Percentiles rank a stretch among this genome's conserved stretches.
Conservation (phyloP, 192 early-diverging fungal species). For the Chytriomyces sp. region DNA sequence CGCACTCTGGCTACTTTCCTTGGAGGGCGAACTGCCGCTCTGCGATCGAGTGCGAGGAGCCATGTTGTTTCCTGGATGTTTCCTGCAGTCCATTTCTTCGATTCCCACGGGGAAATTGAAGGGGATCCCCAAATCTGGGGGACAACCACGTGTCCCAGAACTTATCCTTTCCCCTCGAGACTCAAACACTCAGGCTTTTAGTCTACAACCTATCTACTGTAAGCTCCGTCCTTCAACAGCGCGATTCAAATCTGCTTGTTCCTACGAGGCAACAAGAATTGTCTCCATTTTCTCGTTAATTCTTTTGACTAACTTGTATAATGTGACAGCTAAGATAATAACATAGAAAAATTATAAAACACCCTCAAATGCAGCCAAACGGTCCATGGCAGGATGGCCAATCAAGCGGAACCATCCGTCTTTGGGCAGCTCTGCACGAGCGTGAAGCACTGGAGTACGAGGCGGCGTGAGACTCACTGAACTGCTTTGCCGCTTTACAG, state of each 20-base stretch:
- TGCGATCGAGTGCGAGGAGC: background rate
- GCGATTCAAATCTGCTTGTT: no score
- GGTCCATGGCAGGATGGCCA: slow-evolving; percentile 8
- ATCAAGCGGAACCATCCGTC: slow-evolving; percentile 19
- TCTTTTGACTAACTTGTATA: no score
- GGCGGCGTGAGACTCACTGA: background rate
- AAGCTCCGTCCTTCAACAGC: no score
- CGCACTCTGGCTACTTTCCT: background rate
- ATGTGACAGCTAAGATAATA: no score
- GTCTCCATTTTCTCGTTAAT: no score
- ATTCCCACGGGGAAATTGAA: background rate
- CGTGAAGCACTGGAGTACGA: background rate
- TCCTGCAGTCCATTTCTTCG: no score
- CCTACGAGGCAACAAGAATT: no score
- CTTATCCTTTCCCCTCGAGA: no score
- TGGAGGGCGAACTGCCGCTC: background rate
- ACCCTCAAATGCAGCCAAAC: slow-evolving; percentile 16
- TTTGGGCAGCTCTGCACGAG: background rate
- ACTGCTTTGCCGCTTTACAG: background rate
- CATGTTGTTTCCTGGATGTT: no score
- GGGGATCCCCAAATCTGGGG: background rate
- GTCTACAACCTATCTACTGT: no score
- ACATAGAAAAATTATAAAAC: background rate
- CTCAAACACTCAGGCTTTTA: no score
- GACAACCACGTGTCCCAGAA: no score